phyloP scores from a whole-genome alignment of 805 yeast genomes.

The Yamadazyma insecticola region DNA sequence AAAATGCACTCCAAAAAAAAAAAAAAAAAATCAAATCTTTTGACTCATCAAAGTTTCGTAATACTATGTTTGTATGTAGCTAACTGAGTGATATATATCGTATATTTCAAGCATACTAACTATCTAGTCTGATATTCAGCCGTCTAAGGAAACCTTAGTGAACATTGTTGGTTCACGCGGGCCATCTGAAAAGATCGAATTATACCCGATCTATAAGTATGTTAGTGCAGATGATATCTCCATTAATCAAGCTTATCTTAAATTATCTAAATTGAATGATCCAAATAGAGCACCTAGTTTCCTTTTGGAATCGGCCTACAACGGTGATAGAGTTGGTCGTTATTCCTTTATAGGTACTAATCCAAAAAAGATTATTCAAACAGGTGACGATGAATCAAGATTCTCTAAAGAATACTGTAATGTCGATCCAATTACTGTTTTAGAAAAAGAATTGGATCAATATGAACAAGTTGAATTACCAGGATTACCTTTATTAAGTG shows the following conservation, averaged over 20 bases:
- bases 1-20: no score
- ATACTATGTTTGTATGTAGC: conserved; percentile 25
- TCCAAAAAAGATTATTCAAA: conserved; percentile 77
- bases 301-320: conserved; percentile 81
- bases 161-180: conserved; percentile 18
- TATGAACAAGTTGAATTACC: conserved; percentile 72
- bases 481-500: conserved; percentile 78
- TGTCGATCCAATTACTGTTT: conserved; percentile 71
- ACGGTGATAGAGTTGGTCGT: conserved; percentile 85
- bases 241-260: conserved; percentile 87
- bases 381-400: conserved; percentile 59
- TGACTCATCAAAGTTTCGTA: no score
- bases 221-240: conserved; percentile 75
- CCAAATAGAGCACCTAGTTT: conserved; percentile 61
- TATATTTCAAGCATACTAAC: conserved; percentile 13
- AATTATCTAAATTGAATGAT: conserved; percentile 62
- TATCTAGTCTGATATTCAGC: conserved; percentile 26
- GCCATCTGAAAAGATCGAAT: conserved; percentile 41
- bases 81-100: background rate
- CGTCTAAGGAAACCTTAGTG: conserved; percentile 28
- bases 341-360: conserved; percentile 86
- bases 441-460: conserved; percentile 68
- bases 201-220: conserved; percentile 77
- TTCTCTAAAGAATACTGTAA: conserved; percentile 33
- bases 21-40: no score